Evolutionary conservation across 306 rosid species (phyloP), one percentile per base, ranked within the genome.

Genomic region (Malus sylvestris): DNA sequence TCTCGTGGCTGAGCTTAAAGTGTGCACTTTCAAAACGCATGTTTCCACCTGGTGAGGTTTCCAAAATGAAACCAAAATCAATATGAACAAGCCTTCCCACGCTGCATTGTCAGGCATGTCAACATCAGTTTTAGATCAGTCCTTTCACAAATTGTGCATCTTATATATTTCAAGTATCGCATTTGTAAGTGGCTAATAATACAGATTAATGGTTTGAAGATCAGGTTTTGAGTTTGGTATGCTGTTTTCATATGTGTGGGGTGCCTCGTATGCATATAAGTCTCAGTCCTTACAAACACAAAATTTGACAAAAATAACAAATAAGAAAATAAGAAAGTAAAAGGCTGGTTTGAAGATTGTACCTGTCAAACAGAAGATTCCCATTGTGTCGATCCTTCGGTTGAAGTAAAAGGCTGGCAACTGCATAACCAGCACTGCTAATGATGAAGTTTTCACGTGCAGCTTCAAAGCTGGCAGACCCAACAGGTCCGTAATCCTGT

Each of bases 301-400:
- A 65, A 35, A 59, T n/a, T 27, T 25, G 52, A 18, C 18, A 29
- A 52, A 35, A 72, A 9, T 32, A 46, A 42, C 15, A 64, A 30
- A 8, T 0, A 8, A 57, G 13, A 22, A 57, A 8, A n/a, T 20
- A 46, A 13, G 29, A 51, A 67, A 53, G 19, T 27, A 57, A 67
- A 64, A 68, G 80, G 49, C 51, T 61, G 81, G 67, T 70, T 22
- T 67, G 69, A 81, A 8, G 32, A 13, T 33, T 85, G 60, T 92
- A 95, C 98, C 82, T 85, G 83, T 92, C 97, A 38, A 92, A 81
- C 72, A 95, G 88, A 79, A 95, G 97, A 83, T 95, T 95, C 75
- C 97, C 99, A 64, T 92, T 95, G 86, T 95, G 99, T 75, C 99
- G 86, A 78, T 95, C 99, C 90, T 95, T 95, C 70, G 99, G 99